Evolutionary conservation across 129 eudicot genomes (phyloP), one percentile per base, ranked within the genome.

Genomic region (Flaveria linearis): DNA sequence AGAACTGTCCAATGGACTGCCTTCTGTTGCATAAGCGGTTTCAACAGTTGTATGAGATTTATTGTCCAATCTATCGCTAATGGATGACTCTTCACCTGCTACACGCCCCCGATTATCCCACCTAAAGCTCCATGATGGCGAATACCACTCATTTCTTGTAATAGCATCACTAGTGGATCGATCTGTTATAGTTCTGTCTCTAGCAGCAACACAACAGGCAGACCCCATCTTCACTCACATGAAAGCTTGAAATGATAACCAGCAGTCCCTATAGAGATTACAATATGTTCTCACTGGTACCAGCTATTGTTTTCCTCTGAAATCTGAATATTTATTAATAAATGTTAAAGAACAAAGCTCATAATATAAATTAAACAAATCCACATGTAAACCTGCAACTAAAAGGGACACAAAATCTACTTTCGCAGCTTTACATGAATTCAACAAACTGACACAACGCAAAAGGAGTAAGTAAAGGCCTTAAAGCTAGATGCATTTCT

Each of bases 51-150:
- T 82, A 18, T 82, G 81, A 72, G 94, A 89, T 87, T 91, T 95
- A 66, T 74, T 55, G 55, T 86, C 98, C 81, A 87, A 36, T 47
- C 86, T 75, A 49, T 83, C 88, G 57, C 74, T 85, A 64, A 86
- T 18, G 43, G 96, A 86, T 0, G 90, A 82, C 45, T 95, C 99
- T 79, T 95, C 99, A 73, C 97, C 97, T 22, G 90, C 96, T 41
- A 91, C 97, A 53, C 99, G 87, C 69, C 91, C 94, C 61, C 97
- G 84, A 71, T 91, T 95, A 84, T 95, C 99, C 99, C 97, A 95
- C 23, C 94, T 87, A 74, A 95, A 89, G 78, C 99, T 95, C 99
- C 99, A 95, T 4, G 96, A 85, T 58, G 99, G 99, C 3, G 99
- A 95, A 82, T 91, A 86, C 49, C 92, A 76, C 53, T 79, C 79